Evolutionary conservation across 2,329 filamentous ascomycete species (phyloP).

Genomic region (Coniochaeta sp.): DNA sequence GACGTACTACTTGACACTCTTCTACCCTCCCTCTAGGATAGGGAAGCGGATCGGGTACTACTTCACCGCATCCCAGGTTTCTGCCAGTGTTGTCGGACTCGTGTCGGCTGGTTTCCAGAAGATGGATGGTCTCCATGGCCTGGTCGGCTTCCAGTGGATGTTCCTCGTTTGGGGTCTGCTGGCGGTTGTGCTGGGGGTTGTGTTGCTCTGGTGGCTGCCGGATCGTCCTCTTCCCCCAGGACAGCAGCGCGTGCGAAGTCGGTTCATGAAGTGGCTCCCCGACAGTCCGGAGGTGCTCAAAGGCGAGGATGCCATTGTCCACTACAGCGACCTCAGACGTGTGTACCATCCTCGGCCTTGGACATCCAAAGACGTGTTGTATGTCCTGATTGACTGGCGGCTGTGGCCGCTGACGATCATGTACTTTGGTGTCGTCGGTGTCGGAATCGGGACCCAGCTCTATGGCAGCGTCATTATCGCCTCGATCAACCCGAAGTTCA

Average conservation of each 20-base stretch:
- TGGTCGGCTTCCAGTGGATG: slow-evolving; percentile 89
- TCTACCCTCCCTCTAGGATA: slow-evolving; percentile 81
- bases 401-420: slow-evolving; percentile 81
- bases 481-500: slow-evolving; percentile 67
- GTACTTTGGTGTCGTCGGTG: slow-evolving; percentile 93
- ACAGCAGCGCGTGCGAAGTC: slow-evolving; percentile 41
- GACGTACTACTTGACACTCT: slow-evolving; percentile 86
- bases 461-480: slow-evolving; percentile 84
- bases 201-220: slow-evolving; percentile 83
- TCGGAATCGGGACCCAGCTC: slow-evolving; percentile 82
- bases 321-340: slow-evolving; percentile 74
- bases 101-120: slow-evolving; percentile 88
- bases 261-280: slow-evolving; percentile 60
- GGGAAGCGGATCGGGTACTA: slow-evolving; percentile 86
- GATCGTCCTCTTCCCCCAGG: slow-evolving; percentile 73
- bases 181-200: slow-evolving; percentile 63
- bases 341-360: slow-evolving; percentile 73
- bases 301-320: slow-evolving; percentile 71
- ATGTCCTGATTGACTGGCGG: slow-evolving; percentile 76
- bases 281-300: slow-evolving; percentile 61
- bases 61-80: slow-evolving; percentile 83
- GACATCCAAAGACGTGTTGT: slow-evolving; percentile 61
- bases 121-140: slow-evolving; percentile 71
- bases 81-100: slow-evolving; percentile 79
- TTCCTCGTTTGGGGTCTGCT: slow-evolving; percentile 80